Conservation (phyloP, 495 filamentous ascomycete genomes). For the Friedmanniomyces endolithicus region DNA sequence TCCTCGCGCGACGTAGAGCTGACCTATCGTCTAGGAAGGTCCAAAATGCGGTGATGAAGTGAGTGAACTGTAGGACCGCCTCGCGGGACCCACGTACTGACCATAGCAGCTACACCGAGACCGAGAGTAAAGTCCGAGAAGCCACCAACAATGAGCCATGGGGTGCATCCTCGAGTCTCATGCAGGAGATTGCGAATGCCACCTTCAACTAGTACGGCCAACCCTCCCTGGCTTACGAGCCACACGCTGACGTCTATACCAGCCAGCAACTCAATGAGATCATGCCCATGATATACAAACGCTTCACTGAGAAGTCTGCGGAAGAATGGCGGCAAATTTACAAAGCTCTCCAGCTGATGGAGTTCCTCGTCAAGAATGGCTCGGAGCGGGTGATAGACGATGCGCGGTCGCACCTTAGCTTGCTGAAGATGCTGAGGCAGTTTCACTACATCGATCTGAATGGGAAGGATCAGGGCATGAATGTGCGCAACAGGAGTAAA, state of each 20-base stretch:
- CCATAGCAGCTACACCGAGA: constrained; percentile 66
- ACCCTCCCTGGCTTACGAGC: background rate
- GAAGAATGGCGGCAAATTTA: constrained; percentile 99
- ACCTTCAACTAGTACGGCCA: constrained; percentile 88
- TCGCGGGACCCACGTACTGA: background rate
- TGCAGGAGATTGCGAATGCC: constrained; percentile 97
- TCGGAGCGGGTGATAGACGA: constrained; percentile 97
- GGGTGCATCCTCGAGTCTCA: constrained; percentile 72
- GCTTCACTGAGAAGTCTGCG: constrained; percentile 94
- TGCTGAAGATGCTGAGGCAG: constrained; percentile 95
- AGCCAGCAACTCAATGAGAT: constrained; percentile 97
- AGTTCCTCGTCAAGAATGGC: constrained; percentile 96
- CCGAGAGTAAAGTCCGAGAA: constrained; percentile 97
- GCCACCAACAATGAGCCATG: constrained; percentile 97
- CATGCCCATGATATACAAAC: constrained; percentile 99
- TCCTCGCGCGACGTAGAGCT: background rate
- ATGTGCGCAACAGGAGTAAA: constrained; percentile 91
- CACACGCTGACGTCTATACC: constrained; percentile 14
- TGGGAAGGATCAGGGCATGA: constrained; percentile 96
- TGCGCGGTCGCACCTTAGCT: constrained; percentile 82
- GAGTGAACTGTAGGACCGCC: background rate
- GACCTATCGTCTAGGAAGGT: background rate
- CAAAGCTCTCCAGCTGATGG: constrained; percentile 90
- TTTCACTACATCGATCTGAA: constrained; percentile 96
- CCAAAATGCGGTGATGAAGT: constrained; percentile 18